Evolutionary conservation across 352 stramenopile species (phyloP).

Genomic region (Globisporangium orthogonon): DNA sequence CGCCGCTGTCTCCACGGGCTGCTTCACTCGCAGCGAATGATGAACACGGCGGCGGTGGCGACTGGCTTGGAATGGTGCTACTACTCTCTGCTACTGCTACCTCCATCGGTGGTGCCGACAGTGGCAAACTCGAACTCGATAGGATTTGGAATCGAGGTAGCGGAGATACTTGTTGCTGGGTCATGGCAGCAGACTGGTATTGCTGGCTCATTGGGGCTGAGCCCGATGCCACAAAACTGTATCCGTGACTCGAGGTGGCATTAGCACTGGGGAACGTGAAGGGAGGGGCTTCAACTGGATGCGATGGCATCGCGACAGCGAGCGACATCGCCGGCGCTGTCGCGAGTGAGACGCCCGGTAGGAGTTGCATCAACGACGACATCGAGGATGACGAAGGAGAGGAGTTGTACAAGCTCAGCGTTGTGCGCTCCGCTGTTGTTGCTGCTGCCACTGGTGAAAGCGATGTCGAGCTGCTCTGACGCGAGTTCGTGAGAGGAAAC

Average conservation of each 20-base stretch:
- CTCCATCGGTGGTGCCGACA: constrained; percentile 3
- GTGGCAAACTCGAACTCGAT: not conserved
- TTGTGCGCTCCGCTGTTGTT: not conserved
- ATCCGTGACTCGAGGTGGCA: not conserved
- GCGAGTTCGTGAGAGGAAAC: not conserved
- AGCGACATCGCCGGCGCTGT: not conserved
- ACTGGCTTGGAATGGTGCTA: not conserved
- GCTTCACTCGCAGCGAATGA: not conserved
- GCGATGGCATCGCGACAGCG: not conserved
- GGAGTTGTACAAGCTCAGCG: not conserved
- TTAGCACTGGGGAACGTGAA: not conserved
- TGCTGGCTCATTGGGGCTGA: not conserved
- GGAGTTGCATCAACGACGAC: not conserved
- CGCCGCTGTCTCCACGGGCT: not conserved
- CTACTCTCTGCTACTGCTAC: not conserved
- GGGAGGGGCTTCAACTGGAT: not conserved
- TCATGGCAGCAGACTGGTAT: not conserved
- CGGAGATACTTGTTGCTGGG: not conserved
- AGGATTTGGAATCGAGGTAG: constrained; percentile 1
- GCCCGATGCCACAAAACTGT: not conserved
- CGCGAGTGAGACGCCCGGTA: not conserved
- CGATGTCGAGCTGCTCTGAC: not conserved
- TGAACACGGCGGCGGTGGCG: not conserved
- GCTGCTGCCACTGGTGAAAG: not conserved
- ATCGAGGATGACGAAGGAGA: not conserved